These are phyloP conservation scores for Primulina eburnea DNA, from an alignment of 257 asterid species.

Conservation along the genomic window DNA sequence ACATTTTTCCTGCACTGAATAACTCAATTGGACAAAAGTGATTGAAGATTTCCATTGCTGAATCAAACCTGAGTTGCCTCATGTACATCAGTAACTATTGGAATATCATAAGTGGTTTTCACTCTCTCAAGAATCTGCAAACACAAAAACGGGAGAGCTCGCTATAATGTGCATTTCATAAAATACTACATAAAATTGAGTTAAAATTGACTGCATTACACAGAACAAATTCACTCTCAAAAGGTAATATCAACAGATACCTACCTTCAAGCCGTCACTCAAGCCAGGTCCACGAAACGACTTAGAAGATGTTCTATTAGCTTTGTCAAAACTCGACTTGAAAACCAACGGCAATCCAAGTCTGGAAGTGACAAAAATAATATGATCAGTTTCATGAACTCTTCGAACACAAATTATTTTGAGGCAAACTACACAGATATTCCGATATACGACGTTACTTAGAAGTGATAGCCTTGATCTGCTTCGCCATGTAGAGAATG, in stretches of 20 bases:
- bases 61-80: slow-evolving; percentile 61
- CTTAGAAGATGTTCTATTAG: slow-evolving; percentile 59
- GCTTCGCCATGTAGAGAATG: slow-evolving; percentile 71
- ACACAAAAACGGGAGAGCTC: neutral
- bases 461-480: slow-evolving; percentile 53
- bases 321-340: slow-evolving; percentile 67
- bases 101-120: slow-evolving; percentile 64
- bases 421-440: neutral
- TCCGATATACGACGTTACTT: slow-evolving; percentile 33
- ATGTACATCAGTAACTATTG: slow-evolving; percentile 79
- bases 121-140: slow-evolving; percentile 85
- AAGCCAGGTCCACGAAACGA: slow-evolving; percentile 70
- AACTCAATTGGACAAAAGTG: neutral
- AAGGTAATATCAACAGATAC: slow-evolving; percentile 20
- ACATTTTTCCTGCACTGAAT: neutral
- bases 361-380: slow-evolving; percentile 24
- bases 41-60: neutral
- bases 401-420: neutral
- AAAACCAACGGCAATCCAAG: slow-evolving; percentile 61
- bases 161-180: neutral
- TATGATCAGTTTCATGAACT: neutral
- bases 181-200: neutral
- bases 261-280: slow-evolving; percentile 53
- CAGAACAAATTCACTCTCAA: neutral
- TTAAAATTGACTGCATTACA: neutral